Evolutionary conservation across 2,329 filamentous ascomycete species (phyloP).

Genomic region (Colletotrichum sp.): DNA sequence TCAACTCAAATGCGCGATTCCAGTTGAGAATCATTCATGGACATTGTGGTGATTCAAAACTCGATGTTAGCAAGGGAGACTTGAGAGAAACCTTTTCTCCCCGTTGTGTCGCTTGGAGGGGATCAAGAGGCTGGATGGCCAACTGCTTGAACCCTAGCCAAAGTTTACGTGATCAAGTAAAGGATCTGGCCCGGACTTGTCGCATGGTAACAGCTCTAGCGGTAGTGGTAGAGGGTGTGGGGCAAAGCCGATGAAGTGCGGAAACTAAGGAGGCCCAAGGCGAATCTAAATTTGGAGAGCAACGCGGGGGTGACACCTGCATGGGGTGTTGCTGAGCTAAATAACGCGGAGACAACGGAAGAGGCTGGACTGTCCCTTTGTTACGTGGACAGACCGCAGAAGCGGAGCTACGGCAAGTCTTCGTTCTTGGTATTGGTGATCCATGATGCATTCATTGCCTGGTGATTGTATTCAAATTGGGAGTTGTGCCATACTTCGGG

Average conservation of each 20-base stretch:
- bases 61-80: neutral
- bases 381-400: neutral
- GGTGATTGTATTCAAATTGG: too few relatives aligned
- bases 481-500: too few relatives aligned
- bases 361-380: neutral
- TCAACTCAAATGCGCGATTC: rapidly evolving
- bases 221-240: neutral
- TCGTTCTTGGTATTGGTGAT: neutral
- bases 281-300: neutral
- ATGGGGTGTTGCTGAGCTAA: neutral
- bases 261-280: neutral
- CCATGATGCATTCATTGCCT: neutral
- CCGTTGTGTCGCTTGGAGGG: rapidly evolving
- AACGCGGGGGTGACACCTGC: neutral
- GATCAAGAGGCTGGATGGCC: neutral
- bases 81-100: rapidly evolving
- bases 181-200: neutral
- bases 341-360: neutral
- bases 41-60: rapidly evolving
- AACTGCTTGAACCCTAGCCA: neutral
- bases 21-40: rapidly evolving
- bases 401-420: neutral
- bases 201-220: neutral
- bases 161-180: neutral
- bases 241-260: neutral